Evolutionary conservation across 2,329 filamentous ascomycete genomes (phyloP), one percentile per base, ranked within the genome.

Genomic region (Trichoderma atrobrunneum): DNA sequence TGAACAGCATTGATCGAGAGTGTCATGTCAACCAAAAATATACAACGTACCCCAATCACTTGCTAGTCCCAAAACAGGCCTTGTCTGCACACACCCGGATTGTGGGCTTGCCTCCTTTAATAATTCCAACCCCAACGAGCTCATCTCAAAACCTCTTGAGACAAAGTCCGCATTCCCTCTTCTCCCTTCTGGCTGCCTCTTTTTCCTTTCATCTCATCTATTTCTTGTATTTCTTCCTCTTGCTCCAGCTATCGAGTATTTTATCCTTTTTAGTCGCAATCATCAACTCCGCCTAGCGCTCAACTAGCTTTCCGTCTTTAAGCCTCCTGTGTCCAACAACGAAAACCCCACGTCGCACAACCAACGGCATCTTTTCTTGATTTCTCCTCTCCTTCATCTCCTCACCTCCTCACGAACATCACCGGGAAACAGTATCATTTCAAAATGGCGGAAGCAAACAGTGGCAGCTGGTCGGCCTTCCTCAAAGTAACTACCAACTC

Each of bases 391-490:
- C 30, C 28, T 12, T 1, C 57, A 21, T 14, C 18, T 16, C 8
- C 30, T 63, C 18, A 16, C 36, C 26, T 26, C 21, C 28, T 32
- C 28, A 54, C 57, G 11, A 36, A 5, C 16, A 7, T 43, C 6
- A 34, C n/a, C 26, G 10, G 32, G 18, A 56, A n/a, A 32, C 51
- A 34, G 6, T 7, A 54, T 14, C 16, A 21, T 16, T 26, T 16
- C 59, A 62, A 39, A n/a, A 82, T 81, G 80, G 74, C 79, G 34
- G 76, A 81, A 73, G 82, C 82, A 60, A 80, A 77, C 75, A 83
- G 82, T 77, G 81, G 84, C 74, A 86, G 84, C 79, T 88, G 86
- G 86, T 79, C 84, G 32, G 81, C 86, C 51, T 87, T 87, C 75
- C 80, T 87, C 73, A 87, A 87, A 84, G 86, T 87, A 77, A 36